Percentiles rank a stretch among this genome's conserved stretches.
Evolutionary conservation across 169 alveolate genomes (phyloP).

Genomic region (Cryptosporidium muris): DNA sequence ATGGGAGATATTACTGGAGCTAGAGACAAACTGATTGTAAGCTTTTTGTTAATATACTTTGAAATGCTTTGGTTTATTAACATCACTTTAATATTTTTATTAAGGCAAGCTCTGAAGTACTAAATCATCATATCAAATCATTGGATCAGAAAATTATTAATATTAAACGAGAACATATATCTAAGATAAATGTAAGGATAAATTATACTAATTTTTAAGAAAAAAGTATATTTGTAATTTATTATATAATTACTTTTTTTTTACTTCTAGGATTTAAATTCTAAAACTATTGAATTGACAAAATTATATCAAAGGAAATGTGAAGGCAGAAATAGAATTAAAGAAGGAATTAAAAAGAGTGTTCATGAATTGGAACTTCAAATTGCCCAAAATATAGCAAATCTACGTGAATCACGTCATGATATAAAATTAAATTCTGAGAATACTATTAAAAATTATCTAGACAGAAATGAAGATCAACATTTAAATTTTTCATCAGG

Average conservation of each 20-base stretch:
- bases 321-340: neutral
- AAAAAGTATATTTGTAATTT: neutral
- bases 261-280: neutral
- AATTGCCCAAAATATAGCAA: slow-evolving; percentile 15
- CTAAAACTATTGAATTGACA: neutral
- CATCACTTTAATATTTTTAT: too few relatives aligned
- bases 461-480: slow-evolving; percentile 9
- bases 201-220: too few relatives aligned
- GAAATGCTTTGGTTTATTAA: too few relatives aligned
- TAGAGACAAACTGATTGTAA: too few relatives aligned
- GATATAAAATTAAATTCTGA: slow-evolving; percentile 3
- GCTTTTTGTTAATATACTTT: too few relatives aligned
- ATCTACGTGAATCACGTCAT: slow-evolving; percentile 12
- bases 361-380: slow-evolving; percentile 9
- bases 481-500: slow-evolving; percentile 10
- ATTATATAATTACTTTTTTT: neutral
- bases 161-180: slow-evolving; percentile 8
- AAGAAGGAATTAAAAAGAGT: neutral
- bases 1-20: too few relatives aligned
- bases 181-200: slow-evolving; percentile 18
- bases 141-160: slow-evolving; percentile 6
- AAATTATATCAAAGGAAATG: slow-evolving; percentile 8
- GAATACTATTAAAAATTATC: slow-evolving; percentile 17
- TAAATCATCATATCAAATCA: slow-evolving; percentile 36
- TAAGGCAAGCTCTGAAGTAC: slow-evolving; percentile 17